These are phyloP conservation scores for Obba rivulosa DNA, from an alignment of 768 basidiomycete genomes.

Conservation along the genomic window DNA sequence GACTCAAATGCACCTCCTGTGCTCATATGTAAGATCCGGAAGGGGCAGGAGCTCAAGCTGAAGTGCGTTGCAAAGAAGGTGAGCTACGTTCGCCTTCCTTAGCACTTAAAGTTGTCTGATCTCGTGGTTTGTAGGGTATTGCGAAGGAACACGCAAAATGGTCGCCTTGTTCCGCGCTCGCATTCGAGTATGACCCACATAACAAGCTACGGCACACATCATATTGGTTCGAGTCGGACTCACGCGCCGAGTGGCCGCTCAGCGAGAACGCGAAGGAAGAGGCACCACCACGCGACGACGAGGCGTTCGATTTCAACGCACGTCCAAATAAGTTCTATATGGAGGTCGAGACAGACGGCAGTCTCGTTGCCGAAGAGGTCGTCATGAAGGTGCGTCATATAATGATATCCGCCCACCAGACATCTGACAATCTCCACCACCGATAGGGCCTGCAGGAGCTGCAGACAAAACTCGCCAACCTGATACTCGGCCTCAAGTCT, in stretches of 20 bases:
- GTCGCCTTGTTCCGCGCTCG: constrained; percentile 93
- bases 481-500: constrained; percentile 66
- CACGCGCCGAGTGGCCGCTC: constrained; percentile 85
- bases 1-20: constrained; percentile 63
- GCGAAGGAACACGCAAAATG: constrained; percentile 99
- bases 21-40: constrained; percentile 86
- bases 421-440: not conserved
- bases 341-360: constrained; percentile 92
- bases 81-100: constrained; percentile 10
- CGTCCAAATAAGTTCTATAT: constrained; percentile 90
- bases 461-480: constrained; percentile 74
- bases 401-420: not conserved
- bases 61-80: constrained; percentile 93
- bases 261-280: constrained; percentile 83
- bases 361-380: constrained; percentile 82
- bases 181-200: constrained; percentile 97
- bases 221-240: constrained; percentile 87
- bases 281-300: constrained; percentile 72
- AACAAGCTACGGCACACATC: constrained; percentile 95
- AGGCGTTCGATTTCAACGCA: constrained; percentile 83
- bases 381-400: constrained; percentile 64
- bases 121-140: constrained; percentile 60
- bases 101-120: not conserved
- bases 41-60: constrained; percentile 86
- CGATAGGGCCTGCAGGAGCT: constrained; percentile 69